These are phyloP conservation scores for Rickenella mellea DNA, from an alignment of 768 basidiomycete species.

Conservation along the genomic window DNA sequence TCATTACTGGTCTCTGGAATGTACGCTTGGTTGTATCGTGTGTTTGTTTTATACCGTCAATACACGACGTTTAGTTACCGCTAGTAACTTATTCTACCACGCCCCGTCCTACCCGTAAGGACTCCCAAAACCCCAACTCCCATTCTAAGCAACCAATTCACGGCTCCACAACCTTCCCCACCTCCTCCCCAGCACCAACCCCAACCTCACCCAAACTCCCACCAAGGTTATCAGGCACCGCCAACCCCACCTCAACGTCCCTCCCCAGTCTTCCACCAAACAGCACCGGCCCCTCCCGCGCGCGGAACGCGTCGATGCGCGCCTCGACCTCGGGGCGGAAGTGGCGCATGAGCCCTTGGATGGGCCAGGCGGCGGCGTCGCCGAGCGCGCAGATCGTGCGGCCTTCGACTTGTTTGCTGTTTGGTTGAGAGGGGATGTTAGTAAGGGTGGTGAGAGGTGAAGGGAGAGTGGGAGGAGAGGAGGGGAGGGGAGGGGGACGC, in stretches of 20 bases:
- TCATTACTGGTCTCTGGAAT: too few relatives aligned
- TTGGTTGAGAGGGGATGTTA: not conserved
- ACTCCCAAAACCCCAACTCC: too few relatives aligned
- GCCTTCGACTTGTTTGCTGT: conserved; percentile 91
- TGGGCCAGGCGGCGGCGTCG: conserved; percentile 97
- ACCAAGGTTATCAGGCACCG: conserved; percentile 70
- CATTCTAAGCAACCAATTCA: too few relatives aligned
- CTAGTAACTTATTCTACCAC: too few relatives aligned
- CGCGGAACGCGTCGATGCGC: conserved; percentile 73
- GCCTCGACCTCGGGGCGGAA: conserved; percentile 94
- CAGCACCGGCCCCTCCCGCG: conserved; percentile 68
- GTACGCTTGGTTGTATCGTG: too few relatives aligned
- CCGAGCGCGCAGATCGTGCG: conserved; percentile 96
- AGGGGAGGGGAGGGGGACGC: conserved; percentile 15
- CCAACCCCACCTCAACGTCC: conserved; percentile 59
- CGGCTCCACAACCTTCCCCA: too few relatives aligned
- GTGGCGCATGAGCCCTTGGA: conserved; percentile 95
- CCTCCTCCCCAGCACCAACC: too few relatives aligned
- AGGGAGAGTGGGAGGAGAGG: conserved; percentile 1
- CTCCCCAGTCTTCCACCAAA: conserved; percentile 77
- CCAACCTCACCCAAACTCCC: conserved; percentile 31
- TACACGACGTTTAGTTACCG: too few relatives aligned
- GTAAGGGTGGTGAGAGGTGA: conserved; percentile 3
- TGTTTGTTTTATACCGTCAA: too few relatives aligned
- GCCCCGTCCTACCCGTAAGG: too few relatives aligned